Evolutionary conservation across 768 basidiomycete species (phyloP).

Genomic region (Agrocybe praecox): DNA sequence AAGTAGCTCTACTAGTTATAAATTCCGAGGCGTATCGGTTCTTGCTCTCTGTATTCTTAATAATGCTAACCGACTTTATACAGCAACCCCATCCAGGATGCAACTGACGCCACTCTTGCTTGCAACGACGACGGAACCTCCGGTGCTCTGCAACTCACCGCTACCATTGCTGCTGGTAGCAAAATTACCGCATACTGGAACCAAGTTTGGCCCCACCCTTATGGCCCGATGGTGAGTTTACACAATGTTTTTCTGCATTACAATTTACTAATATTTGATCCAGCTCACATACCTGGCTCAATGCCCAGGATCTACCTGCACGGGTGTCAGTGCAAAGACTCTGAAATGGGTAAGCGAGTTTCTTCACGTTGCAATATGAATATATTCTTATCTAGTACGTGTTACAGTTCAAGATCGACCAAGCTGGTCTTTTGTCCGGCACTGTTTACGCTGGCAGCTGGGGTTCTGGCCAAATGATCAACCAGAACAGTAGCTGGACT

Average conservation of each 20-base stretch:
- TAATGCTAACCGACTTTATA: neutral
- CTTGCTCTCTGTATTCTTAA: neutral
- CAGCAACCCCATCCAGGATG: slow-evolving; percentile 43
- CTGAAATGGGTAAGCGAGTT: slow-evolving; percentile 43
- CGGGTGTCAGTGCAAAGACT: slow-evolving; percentile 35
- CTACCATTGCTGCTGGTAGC: slow-evolving; percentile 42
- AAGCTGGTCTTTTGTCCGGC: slow-evolving; percentile 47
- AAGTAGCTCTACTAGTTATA: slow-evolving; percentile 7
- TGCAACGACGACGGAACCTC: slow-evolving; percentile 49
- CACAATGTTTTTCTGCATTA: neutral
- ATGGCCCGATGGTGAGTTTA: slow-evolving; percentile 41
- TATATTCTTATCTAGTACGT: neutral
- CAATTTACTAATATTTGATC: neutral
- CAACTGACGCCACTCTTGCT: slow-evolving; percentile 39
- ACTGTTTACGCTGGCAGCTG: slow-evolving; percentile 41
- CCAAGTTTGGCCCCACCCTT: slow-evolving; percentile 43
- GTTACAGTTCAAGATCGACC: slow-evolving; percentile 46
- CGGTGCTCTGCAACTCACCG: slow-evolving; percentile 43
- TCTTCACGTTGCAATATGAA: neutral
- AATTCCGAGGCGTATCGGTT: neutral
- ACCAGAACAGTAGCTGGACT: slow-evolving; percentile 47
- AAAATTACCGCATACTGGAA: slow-evolving; percentile 49
- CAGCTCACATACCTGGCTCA: slow-evolving; percentile 48
- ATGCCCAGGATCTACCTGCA: slow-evolving; percentile 45
- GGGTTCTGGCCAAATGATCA: slow-evolving; percentile 47